Evolutionary conservation across 148 eudicot genomes (phyloP).

Genomic region (Chenopodium formosanum): DNA sequence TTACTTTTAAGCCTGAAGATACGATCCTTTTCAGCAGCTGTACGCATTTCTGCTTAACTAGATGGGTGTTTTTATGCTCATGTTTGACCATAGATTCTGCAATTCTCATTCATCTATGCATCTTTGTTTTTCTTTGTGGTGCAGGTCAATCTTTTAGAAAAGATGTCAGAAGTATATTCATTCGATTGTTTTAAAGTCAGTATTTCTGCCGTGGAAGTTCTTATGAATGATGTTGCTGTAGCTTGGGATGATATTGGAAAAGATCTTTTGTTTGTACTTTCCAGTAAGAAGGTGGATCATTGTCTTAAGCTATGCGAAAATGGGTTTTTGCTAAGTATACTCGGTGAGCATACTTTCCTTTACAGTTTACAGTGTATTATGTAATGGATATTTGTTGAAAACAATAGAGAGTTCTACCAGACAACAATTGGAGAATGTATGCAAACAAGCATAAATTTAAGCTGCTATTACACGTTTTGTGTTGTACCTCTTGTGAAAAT

Average conservation of each 20-base stretch:
- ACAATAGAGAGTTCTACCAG: not conserved
- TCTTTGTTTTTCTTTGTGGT: conserved; percentile 8
- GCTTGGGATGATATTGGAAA: conserved; percentile 52
- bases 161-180: conserved; percentile 39
- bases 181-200: conserved; percentile 41
- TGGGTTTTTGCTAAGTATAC: conserved; percentile 43
- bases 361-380: not conserved
- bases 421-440: not conserved
- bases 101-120: not conserved
- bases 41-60: not conserved
- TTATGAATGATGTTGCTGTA: conserved; percentile 34
- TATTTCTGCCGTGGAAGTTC: conserved; percentile 33
- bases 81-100: not conserved
- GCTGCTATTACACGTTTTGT: not conserved
- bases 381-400: not conserved
- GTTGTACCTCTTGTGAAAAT: not conserved
- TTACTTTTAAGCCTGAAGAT: not conserved
- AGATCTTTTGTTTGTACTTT: conserved; percentile 44
- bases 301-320: conserved; percentile 31
- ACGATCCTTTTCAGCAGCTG: not conserved
- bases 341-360: conserved; percentile 47
- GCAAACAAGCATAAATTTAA: not conserved
- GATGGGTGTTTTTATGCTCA: not conserved
- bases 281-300: conserved; percentile 35
- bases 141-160: conserved; percentile 53